These are phyloP conservation scores for Candida boidinii DNA, from an alignment of 805 yeast species.

Conservation along the genomic window DNA sequence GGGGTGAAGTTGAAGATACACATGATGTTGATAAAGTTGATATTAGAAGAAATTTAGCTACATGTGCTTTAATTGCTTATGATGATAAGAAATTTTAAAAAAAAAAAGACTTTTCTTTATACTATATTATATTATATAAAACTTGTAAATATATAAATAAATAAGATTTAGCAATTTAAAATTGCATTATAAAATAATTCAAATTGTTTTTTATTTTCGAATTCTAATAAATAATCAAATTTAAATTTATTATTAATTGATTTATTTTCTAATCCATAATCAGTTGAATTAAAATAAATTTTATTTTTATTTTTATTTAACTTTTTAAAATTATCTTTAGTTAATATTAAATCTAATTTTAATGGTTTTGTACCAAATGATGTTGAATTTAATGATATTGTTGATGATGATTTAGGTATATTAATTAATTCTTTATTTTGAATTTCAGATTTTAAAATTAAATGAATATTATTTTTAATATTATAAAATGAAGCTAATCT, in stretches of 20 bases:
- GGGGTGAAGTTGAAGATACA: conserved; percentile 99
- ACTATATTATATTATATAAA: no score
- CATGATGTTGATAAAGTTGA: conserved; percentile 97
- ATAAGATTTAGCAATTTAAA: no score
- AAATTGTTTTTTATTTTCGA: conserved; percentile 5
- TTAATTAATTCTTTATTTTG: no score
- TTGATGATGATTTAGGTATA: no score
- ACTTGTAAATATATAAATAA: neutral
- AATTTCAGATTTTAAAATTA: no score
- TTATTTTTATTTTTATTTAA: conserved; percentile 1
- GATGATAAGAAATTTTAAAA: conserved; percentile 1
- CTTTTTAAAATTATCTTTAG: conserved; percentile 5
- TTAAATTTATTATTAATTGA: no score
- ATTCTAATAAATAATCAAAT: conserved; percentile 9
- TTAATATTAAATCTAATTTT: conserved; percentile 9
- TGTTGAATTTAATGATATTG: no score
- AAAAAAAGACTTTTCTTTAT: no score
- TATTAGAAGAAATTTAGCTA: conserved; percentile 69
- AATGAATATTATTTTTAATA: no score
- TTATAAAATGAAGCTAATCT: no score
- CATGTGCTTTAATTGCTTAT: conserved; percentile 58
- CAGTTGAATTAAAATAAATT: conserved; percentile 9
- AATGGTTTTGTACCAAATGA: no score
- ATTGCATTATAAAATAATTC: neutral
- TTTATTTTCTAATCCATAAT: no score